Base-by-base conservation (phyloP, 768 basidiomycete species). In the Baorangia bicolor region DNA sequence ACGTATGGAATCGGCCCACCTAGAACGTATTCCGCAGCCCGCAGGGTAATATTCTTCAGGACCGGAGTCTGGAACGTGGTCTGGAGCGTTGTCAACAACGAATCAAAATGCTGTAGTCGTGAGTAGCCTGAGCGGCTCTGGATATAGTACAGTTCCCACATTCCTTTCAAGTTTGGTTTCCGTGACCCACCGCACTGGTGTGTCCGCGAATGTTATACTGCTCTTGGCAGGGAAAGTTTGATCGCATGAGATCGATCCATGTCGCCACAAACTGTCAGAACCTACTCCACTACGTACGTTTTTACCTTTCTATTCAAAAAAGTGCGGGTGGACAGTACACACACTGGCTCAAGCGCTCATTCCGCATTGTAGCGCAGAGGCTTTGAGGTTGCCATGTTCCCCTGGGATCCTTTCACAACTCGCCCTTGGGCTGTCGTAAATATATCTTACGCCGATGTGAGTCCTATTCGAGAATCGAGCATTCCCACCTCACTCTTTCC, bases 401-500 rank as follows among this genome's bases (percentile, higher is more conserved):
- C 21, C 28, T 11, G 33, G 13, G 38, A 38, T 25, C 23, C 16
- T 42, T 21, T 41, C 23, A n/a, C 20, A 28, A 20, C 33, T n/a
- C 20, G 20, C 20, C 7, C 20, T 51, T 27, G 25, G 20, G 16
- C 11, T 35, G 27, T 39, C 31, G 33, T 57, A 54, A 54, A 55
- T 57, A 64, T 55, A 52, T 38, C 18, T 7, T 23, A 3, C 42
- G 23, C 34, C 28, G 34, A 55, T 21, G 65, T 51, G 51, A 52
- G 57, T 39, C 28, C 48, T 23, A 4, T 27, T 1, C n/a, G 35
- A 23, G 13, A 31, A 20, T 20, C 23, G 18, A 20, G 4, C 14
- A 30, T 63, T 56, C 56, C 56, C 55, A 49, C 49, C 20, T 51
- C 33, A 18, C 45, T 10, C 14, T 46, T 30, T 23, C 25, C 14